Percentiles rank a stretch among this genome's conserved stretches.
phyloP scores from a whole-genome alignment of 306 rosid species.

The Glycine tomentella region DNA sequence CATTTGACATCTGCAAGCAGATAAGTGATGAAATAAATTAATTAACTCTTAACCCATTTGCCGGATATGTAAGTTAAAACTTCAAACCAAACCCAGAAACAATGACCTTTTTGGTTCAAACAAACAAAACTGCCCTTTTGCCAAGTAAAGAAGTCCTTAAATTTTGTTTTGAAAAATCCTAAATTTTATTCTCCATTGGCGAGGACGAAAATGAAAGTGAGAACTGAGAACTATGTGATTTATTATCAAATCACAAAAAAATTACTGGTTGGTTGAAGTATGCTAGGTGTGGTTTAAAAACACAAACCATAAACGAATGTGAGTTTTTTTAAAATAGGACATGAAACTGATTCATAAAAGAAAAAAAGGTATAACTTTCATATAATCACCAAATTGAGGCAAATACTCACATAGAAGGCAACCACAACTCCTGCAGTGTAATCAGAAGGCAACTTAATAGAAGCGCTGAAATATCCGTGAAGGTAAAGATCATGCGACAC shows the following conservation, averaged over 20 bases:
- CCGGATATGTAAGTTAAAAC: neutral
- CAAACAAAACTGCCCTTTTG: neutral
- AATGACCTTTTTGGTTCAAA: constrained; percentile 18
- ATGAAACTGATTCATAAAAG: neutral
- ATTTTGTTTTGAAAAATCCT: too few species aligned
- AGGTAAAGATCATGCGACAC: too few species aligned
- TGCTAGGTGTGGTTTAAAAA: neutral
- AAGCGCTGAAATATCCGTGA: too few species aligned
- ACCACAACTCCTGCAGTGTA: too few species aligned
- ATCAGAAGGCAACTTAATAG: too few species aligned
- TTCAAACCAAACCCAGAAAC: constrained; percentile 1
- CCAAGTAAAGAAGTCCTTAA: neutral
- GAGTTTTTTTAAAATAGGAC: constrained; percentile 18
- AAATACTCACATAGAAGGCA: too few species aligned
- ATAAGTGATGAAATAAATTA: constrained; percentile 21
- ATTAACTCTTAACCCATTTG: neutral
- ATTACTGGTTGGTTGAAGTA: neutral
- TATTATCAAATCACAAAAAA: neutral
- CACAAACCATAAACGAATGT: too few species aligned
- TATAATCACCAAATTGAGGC: too few species aligned
- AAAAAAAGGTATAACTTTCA: too few species aligned
- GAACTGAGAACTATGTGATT: neutral
- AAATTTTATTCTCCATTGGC: neutral
- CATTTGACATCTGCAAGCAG: constrained; percentile 86
- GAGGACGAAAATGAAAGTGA: neutral